Conservation (phyloP, 2,329 filamentous ascomycete species). For the Lasiodiplodia sp. region DNA sequence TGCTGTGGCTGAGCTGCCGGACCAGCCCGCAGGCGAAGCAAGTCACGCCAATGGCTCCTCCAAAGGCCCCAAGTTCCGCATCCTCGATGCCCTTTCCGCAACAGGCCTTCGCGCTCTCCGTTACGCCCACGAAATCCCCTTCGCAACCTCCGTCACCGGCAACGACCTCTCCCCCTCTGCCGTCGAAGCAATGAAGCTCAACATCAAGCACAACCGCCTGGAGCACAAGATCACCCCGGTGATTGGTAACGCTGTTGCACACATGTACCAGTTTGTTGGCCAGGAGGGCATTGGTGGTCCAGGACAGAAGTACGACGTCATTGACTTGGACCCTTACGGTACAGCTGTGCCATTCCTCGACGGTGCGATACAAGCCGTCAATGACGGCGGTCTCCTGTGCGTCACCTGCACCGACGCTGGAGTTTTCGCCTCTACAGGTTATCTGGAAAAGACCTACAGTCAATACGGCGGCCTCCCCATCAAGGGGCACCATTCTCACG, state of each 20-base stretch:
- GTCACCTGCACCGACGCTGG: slow-evolving; percentile 97
- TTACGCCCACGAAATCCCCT: slow-evolving; percentile 90
- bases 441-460: slow-evolving; percentile 91
- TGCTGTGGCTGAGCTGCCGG: not conserved
- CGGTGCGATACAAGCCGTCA: slow-evolving; percentile 83
- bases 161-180: slow-evolving; percentile 87
- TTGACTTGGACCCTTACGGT: slow-evolving; percentile 96
- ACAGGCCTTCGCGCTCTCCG: slow-evolving; percentile 89
- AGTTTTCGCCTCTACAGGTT: slow-evolving; percentile 92
- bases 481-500: slow-evolving; percentile 86
- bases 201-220: slow-evolving; percentile 83
- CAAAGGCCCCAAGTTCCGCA: slow-evolving; percentile 65
- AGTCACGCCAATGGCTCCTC: slow-evolving; percentile 37
- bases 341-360: slow-evolving; percentile 93
- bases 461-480: slow-evolving; percentile 91
- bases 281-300: slow-evolving; percentile 47
- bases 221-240: slow-evolving; percentile 74
- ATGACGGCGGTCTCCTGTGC: slow-evolving; percentile 88
- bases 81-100: slow-evolving; percentile 93
- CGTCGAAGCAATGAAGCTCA: slow-evolving; percentile 80
- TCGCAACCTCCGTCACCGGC: slow-evolving; percentile 80
- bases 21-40: not conserved
- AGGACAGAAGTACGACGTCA: slow-evolving; percentile 79
- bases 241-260: slow-evolving; percentile 82
- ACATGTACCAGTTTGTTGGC: slow-evolving; percentile 83